Evolutionary conservation across 108 stramenopile species (phyloP).

Genomic region (Skeletonema potamos): DNA sequence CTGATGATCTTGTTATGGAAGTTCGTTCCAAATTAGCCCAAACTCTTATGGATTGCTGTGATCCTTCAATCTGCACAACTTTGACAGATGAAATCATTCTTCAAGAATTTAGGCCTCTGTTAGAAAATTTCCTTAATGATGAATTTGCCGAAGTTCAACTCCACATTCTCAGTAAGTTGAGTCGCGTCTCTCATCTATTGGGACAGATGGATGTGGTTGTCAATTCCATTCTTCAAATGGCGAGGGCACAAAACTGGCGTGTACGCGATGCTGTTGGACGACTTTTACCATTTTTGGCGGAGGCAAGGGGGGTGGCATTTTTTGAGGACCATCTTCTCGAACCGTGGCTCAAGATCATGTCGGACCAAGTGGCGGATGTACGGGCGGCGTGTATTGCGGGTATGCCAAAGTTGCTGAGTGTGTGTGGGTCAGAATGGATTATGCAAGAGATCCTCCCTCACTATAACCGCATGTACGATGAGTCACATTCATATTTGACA

Average conservation of each 20-base stretch:
- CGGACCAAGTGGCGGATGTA: constrained; percentile 83
- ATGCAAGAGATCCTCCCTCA: constrained; percentile 67
- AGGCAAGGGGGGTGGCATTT: constrained; percentile 78
- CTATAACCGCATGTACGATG: constrained; percentile 73
- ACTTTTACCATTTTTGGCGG: constrained; percentile 79
- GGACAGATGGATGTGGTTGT: constrained; percentile 84
- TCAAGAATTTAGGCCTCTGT: constrained; percentile 73
- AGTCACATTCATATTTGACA: constrained; percentile 69
- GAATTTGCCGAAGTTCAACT: constrained; percentile 92
- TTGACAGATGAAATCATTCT: constrained; percentile 78
- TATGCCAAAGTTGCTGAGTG: constrained; percentile 68
- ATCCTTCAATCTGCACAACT: constrained; percentile 57
- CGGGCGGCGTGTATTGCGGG: constrained; percentile 73
- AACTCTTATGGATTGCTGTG: constrained; percentile 77
- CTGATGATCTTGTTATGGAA: constrained; percentile 60
- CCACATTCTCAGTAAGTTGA: constrained; percentile 83
- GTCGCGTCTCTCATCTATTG: constrained; percentile 76
- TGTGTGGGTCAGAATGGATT: constrained; percentile 83
- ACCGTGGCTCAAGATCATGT: constrained; percentile 80
- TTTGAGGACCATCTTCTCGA: constrained; percentile 79
- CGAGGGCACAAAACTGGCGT: constrained; percentile 86
- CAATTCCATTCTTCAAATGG: constrained; percentile 74
- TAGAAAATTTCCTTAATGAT: constrained; percentile 84
- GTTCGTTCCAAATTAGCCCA: constrained; percentile 49
- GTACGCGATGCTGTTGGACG: constrained; percentile 80